Evolutionary conservation across 805 yeast species (phyloP).

Genomic region (Candida takata): DNA sequence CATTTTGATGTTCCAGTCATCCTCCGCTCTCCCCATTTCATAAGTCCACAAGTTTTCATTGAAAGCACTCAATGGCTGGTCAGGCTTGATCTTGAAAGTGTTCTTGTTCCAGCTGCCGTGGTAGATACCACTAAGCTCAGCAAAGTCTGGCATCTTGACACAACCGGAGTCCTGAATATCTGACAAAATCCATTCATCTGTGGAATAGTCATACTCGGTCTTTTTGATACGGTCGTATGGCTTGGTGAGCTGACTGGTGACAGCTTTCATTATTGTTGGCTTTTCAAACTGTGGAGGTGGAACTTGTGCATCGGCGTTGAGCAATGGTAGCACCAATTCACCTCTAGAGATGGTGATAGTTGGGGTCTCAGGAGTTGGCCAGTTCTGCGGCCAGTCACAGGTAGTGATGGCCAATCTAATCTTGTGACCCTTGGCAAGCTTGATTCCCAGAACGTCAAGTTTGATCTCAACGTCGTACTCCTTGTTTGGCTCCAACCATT

Average conservation of each 20-base stretch:
- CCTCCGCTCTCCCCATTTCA: constrained; percentile 33
- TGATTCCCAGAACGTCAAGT: constrained; percentile 35
- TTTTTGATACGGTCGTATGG: constrained; percentile 20
- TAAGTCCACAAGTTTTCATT: constrained; percentile 35
- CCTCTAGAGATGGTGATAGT: constrained; percentile 28
- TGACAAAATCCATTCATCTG: constrained; percentile 15
- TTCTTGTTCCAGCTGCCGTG: constrained; percentile 35
- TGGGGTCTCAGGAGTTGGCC: constrained; percentile 39
- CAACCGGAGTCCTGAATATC: constrained; percentile 30
- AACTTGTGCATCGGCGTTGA: constrained; percentile 13
- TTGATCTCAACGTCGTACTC: constrained; percentile 29
- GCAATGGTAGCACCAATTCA: constrained; percentile 26
- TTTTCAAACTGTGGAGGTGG: constrained; percentile 26
- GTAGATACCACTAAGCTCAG: constrained; percentile 30
- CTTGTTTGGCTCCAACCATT: constrained; percentile 25
- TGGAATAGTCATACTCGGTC: constrained; percentile 15
- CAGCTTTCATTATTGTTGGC: constrained; percentile 24
- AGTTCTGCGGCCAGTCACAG: constrained; percentile 41
- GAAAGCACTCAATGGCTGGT: constrained; percentile 34
- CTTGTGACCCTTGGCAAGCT: constrained; percentile 30
- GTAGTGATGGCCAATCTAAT: constrained; percentile 36
- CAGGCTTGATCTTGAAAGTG: constrained; percentile 29
- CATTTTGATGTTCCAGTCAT: constrained; percentile 31
- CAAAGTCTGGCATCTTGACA: constrained; percentile 26
- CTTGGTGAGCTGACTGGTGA: constrained; percentile 18